Evolutionary conservation across 2,329 filamentous ascomycete genomes (phyloP), one percentile per base, ranked within the genome.

Genomic region (Elsinoe australis): DNA sequence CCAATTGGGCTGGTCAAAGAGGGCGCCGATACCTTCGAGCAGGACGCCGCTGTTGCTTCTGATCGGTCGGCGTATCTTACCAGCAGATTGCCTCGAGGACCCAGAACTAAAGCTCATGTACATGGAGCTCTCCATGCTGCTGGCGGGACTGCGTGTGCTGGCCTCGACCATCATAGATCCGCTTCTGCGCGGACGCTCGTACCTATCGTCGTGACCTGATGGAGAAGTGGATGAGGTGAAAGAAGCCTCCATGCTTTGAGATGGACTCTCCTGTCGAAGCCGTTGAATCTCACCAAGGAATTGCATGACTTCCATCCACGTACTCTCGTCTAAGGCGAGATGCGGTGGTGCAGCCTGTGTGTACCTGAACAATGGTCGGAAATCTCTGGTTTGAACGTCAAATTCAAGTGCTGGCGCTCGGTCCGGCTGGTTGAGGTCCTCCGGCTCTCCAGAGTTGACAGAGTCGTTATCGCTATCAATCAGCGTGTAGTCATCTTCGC

Each of bases 61-160:
- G 39, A 44, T 19, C 15, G 39, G 14, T 9, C 21, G 39, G n/a
- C 39, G 17, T 18, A 24, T 12, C 9, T 22, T 21, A 14, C 17
- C 21, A 15, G 24, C 32, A 17, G 39, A 44, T 24, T 31, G 24
- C 15, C 24, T 29, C 7, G 39, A 44, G 7, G 39, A 29, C 7
- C 26, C 12, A 6, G 26, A 44, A 12, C 24, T 21, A 15, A 44
- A 32, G 17, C 39, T 44, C 21, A 29, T 17, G 24, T 48, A 36
- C 45, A 48, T 48, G 15, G 45, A 48, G 17, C 10, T 36, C 18
- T 34, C 32, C 31, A 38, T 38, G 24, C 45, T 48, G 26, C 45
- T 48, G 2, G 31, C 4, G 5, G 32, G 32, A n/a, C 45, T 48
- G 21, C 33, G 32, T n/a, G 32, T 26, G 33, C 12, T 39, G 19